phyloP scores from a whole-genome alignment of 805 yeast genomes.

The Candida gorgasii region DNA sequence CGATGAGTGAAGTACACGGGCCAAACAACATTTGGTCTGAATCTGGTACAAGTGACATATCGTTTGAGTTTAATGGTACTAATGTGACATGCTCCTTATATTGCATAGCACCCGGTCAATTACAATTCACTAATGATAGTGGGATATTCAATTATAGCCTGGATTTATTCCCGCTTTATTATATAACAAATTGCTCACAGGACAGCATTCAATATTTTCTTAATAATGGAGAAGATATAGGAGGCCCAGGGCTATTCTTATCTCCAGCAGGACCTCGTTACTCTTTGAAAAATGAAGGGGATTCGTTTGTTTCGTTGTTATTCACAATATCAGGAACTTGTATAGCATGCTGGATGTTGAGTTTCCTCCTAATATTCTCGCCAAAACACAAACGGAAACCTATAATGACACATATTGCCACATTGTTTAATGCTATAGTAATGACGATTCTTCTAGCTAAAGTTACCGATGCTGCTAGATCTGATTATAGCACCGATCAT shows the following conservation, averaged over 20 bases:
- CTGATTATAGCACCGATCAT: constrained; percentile 53
- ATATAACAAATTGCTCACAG: constrained; percentile 47
- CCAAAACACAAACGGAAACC: constrained; percentile 57
- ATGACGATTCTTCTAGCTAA: constrained; percentile 52
- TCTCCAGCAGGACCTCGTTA: neutral
- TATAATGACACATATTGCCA: constrained; percentile 53
- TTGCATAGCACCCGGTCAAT: constrained; percentile 33
- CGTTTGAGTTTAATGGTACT: constrained; percentile 17
- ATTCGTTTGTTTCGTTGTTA: constrained; percentile 44
- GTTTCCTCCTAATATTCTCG: constrained; percentile 54
- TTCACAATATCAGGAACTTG: constrained; percentile 57
- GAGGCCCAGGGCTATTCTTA: neutral
- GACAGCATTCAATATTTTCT: constrained; percentile 6
- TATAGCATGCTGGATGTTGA: constrained; percentile 70
- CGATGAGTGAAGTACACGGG: too few species aligned
- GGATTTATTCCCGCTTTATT: constrained; percentile 40
- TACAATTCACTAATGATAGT: constrained; percentile 22
- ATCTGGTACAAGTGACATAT: too few species aligned
- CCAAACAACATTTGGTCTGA: too few species aligned
- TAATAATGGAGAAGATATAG: constrained; percentile 1
- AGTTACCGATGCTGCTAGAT: constrained; percentile 45
- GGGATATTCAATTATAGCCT: constrained; percentile 15
- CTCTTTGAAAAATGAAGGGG: constrained; percentile 31
- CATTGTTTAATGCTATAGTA: constrained; percentile 55
- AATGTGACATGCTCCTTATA: constrained; percentile 40